phyloP scores from a whole-genome alignment of 2,329 filamentous ascomycete species.

The Dothistroma septosporum region DNA sequence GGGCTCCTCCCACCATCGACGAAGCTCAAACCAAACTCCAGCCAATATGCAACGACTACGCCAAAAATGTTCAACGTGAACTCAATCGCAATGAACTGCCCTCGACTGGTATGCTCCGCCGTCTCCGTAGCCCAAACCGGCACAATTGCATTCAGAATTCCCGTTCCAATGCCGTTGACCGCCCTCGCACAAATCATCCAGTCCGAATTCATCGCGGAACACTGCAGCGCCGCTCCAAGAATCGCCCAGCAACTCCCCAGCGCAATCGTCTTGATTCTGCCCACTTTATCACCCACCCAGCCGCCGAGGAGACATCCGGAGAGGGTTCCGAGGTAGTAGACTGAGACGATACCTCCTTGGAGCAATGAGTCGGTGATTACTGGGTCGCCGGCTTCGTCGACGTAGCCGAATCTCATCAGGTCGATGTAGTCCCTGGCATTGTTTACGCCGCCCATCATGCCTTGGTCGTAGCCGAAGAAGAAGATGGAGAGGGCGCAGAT shows the following conservation, averaged over 20 bases:
- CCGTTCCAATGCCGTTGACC: slow-evolving; percentile 54
- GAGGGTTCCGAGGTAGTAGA: slow-evolving; percentile 59
- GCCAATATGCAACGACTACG: slow-evolving; percentile 46
- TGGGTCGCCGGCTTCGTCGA: slow-evolving; percentile 39
- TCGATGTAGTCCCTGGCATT: slow-evolving; percentile 61
- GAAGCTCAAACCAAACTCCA: slow-evolving; percentile 34
- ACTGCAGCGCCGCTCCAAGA: slow-evolving; percentile 59
- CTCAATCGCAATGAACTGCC: slow-evolving; percentile 47
- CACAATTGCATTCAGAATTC: slow-evolving; percentile 65
- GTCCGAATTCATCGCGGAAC: slow-evolving; percentile 59
- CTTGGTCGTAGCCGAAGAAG: slow-evolving; percentile 52
- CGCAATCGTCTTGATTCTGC: slow-evolving; percentile 61
- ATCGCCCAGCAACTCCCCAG: slow-evolving; percentile 47
- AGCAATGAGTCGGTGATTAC: slow-evolving; percentile 57
- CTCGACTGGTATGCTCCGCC: slow-evolving; percentile 62
- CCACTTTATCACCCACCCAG: slow-evolving; percentile 59
- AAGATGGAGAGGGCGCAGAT: slow-evolving; percentile 63
- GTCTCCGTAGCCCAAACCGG: slow-evolving; percentile 70
- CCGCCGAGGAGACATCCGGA: slow-evolving; percentile 61
- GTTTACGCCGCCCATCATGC: slow-evolving; percentile 61
- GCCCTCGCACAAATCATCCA: slow-evolving; percentile 54
- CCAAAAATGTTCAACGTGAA: slow-evolving; percentile 71
- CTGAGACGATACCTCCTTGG: slow-evolving; percentile 59
- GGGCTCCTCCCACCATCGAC: slow-evolving; percentile 19
- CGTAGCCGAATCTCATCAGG: slow-evolving; percentile 62